Evolutionary conservation across 306 rosid genomes (phyloP).

Genomic region (Corylus heterophylla): DNA sequence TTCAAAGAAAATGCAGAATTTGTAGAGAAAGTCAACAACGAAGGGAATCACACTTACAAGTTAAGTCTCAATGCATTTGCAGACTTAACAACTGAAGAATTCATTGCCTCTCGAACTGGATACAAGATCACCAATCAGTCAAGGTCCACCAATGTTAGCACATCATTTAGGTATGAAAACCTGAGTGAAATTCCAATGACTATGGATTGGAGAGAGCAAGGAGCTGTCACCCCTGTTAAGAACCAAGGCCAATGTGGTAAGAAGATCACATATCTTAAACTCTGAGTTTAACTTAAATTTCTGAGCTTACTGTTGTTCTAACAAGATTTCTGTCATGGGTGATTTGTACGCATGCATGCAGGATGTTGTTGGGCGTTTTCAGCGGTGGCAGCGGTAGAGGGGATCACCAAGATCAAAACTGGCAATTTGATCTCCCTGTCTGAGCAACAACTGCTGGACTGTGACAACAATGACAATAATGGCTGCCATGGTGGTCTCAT

Average conservation of each 20-base stretch:
- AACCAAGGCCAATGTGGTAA: constrained; percentile 41
- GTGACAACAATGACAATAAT: neutral
- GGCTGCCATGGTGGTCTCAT: neutral
- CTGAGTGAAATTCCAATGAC: constrained; percentile 6
- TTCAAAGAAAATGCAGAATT: constrained; percentile 31
- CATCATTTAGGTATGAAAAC: constrained; percentile 8
- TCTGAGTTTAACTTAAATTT: too few relatives aligned
- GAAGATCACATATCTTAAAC: neutral
- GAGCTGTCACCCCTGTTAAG: constrained; percentile 44
- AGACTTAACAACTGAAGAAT: constrained; percentile 45
- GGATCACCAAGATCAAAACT: constrained; percentile 19
- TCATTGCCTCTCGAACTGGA: constrained; percentile 33
- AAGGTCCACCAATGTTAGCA: neutral
- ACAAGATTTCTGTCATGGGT: neutral
- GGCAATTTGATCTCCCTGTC: constrained; percentile 29
- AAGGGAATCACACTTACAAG: constrained; percentile 34
- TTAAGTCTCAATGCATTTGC: constrained; percentile 38
- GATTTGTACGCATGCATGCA: neutral
- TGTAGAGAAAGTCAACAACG: constrained; percentile 39
- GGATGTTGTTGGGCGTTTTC: constrained; percentile 50
- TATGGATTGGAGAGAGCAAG: constrained; percentile 40
- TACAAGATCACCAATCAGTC: neutral
- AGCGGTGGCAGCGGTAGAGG: constrained; percentile 40
- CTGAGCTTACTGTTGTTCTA: neutral
- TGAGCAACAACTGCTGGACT: constrained; percentile 42